Conservation (phyloP, 2,329 filamentous ascomycete genomes). For the Reticulascus tulasneorum region DNA sequence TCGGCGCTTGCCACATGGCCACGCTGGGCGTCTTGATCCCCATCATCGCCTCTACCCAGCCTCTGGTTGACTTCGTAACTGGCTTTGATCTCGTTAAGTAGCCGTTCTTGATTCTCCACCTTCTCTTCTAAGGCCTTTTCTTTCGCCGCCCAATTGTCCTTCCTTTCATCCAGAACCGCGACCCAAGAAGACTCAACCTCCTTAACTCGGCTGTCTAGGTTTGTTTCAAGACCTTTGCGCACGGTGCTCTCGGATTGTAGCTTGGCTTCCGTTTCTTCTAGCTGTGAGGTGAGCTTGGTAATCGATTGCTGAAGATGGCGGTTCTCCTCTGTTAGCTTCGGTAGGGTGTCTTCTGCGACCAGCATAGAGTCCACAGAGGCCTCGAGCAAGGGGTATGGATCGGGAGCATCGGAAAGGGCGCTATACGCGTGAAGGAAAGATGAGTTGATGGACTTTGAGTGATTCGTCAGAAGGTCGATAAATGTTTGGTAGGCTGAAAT, state of each 20-base stretch:
- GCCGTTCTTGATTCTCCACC: slow-evolving; percentile 84
- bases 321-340: slow-evolving; percentile 85
- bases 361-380: slow-evolving; percentile 93
- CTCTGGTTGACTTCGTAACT: slow-evolving; percentile 95
- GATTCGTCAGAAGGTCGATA: slow-evolving; percentile 92
- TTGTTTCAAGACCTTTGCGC: slow-evolving; percentile 71
- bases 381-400: slow-evolving; percentile 93
- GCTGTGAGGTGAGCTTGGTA: slow-evolving; percentile 67
- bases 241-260: slow-evolving; percentile 73
- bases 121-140: slow-evolving; percentile 91
- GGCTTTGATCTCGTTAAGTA: slow-evolving; percentile 92
- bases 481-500: slow-evolving; percentile 91
- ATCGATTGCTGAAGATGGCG: slow-evolving; percentile 79
- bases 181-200: slow-evolving; percentile 89
- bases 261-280: slow-evolving; percentile 77
- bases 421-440: slow-evolving; percentile 92
- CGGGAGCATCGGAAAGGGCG: slow-evolving; percentile 88
- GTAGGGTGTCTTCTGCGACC: slow-evolving; percentile 85
- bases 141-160: slow-evolving; percentile 93
- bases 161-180: slow-evolving; percentile 86
- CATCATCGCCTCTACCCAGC: slow-evolving; percentile 67
- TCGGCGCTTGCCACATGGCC: slow-evolving; percentile 79
- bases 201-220: slow-evolving; percentile 74
- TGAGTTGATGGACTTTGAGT: slow-evolving; percentile 90
- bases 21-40: slow-evolving; percentile 51